Evolutionary conservation across 352 stramenopile species (phyloP).

Genomic region (Saprolegnia diclina): DNA sequence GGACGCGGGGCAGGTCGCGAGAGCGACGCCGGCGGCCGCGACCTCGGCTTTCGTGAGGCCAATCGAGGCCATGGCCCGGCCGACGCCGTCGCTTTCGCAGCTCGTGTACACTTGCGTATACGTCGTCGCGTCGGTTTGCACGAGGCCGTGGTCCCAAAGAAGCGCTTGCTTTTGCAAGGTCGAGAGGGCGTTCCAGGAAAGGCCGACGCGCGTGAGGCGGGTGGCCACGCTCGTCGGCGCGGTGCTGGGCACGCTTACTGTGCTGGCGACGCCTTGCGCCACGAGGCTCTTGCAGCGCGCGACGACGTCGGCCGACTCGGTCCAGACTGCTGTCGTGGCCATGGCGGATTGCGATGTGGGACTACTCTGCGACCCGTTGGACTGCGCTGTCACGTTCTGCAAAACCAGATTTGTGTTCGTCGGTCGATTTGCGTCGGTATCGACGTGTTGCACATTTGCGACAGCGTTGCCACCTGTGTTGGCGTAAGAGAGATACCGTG

Average conservation of each 20-base stretch:
- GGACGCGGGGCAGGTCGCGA: neutral
- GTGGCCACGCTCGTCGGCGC: neutral
- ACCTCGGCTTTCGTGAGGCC: constrained; percentile 8
- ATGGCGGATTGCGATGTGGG: neutral
- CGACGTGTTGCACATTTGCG: neutral
- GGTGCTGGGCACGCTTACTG: neutral
- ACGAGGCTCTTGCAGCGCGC: neutral
- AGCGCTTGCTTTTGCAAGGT: neutral
- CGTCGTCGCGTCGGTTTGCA: constrained; percentile 3
- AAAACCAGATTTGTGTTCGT: neutral
- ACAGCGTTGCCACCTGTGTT: neutral
- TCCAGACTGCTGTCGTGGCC: neutral
- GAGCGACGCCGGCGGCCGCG: neutral
- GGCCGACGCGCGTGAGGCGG: neutral
- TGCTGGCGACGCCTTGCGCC: neutral
- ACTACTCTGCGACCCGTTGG: neutral
- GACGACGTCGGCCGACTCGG: constrained; percentile 5
- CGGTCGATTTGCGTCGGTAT: neutral
- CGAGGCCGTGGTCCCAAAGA: constrained; percentile 18
- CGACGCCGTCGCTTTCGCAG: neutral
- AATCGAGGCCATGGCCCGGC: constrained; percentile 15
- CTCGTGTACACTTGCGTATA: constrained; percentile 20
- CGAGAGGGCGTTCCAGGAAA: neutral
- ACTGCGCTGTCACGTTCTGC: neutral
- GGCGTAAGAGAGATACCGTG: no score